These are phyloP conservation scores for Tephrocybe sp. DNA, from an alignment of 768 basidiomycete genomes.

Conservation along the genomic window DNA sequence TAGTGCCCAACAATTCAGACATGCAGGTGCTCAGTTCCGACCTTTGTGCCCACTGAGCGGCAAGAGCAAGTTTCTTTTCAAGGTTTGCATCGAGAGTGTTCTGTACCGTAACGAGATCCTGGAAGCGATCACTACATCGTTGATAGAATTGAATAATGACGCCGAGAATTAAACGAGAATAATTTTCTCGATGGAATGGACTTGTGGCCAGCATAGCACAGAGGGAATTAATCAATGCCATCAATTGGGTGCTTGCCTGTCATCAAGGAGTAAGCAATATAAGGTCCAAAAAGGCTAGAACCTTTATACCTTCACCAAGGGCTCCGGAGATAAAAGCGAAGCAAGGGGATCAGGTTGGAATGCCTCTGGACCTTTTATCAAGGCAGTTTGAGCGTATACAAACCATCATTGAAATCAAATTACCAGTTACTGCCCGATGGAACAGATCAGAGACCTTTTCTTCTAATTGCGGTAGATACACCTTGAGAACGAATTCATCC, in stretches of 20 bases:
- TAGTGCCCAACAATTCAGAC: slow-evolving; percentile 55
- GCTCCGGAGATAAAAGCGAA: slow-evolving; percentile 61
- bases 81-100: slow-evolving; percentile 31
- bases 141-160: slow-evolving; percentile 97
- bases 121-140: slow-evolving; percentile 86
- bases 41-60: slow-evolving; percentile 83
- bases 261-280: neutral
- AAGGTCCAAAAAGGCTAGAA: neutral
- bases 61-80: slow-evolving; percentile 52
- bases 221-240: slow-evolving; percentile 88
- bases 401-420: slow-evolving; percentile 1
- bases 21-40: slow-evolving; percentile 77
- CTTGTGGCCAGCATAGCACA: slow-evolving; percentile 89
- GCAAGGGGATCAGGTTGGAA: slow-evolving; percentile 83
- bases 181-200: slow-evolving; percentile 94
- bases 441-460: slow-evolving; percentile 89
- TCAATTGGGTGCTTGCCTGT: slow-evolving; percentile 80
- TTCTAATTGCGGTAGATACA: slow-evolving; percentile 93
- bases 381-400: neutral
- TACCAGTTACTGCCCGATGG: slow-evolving; percentile 81
- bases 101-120: slow-evolving; percentile 58
- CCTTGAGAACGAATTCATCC: slow-evolving; percentile 91
- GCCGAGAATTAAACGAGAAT: slow-evolving; percentile 89
- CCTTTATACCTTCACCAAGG: slow-evolving; percentile 71
- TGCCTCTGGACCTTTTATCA: slow-evolving; percentile 68